Base-by-base conservation (phyloP, 345 rosid genomes). In the Corchorus capsularis region DNA sequence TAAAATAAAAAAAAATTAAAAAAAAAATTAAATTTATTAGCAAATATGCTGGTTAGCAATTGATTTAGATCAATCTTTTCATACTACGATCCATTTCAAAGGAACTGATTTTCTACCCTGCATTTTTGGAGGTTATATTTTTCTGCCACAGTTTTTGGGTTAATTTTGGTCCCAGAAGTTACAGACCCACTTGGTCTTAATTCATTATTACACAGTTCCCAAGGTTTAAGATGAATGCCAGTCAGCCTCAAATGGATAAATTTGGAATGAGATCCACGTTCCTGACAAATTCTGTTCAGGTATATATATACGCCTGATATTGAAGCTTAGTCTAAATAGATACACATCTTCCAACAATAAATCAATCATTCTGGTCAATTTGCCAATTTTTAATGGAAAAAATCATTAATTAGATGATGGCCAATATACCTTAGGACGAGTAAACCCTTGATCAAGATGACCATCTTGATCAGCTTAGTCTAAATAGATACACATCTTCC, bases 361-460 rank as follows among this genome's bases (percentile, higher is more conserved):
- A 13, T 16, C 13, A 39, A 39, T 64, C 69, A 64, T 41, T 6
- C 27, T 17, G 27, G 49, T 10, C 49, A 15, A 41, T 35, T 62
- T 62, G 19, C 15, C 19, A 41, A 35, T 35, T 41, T 43, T 39
- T 39, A 8, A 8, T 17, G 4, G 39, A 43, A 61, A 5, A 27
- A 32, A 62, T 47, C 56, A 61, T 15, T 41, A 61, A 61, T 61
- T 11, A 63, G 50, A 80, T 73, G 47, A 68, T 32, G 79, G 69
- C 70, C 16, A 43, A 76, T 45, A 56, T 82, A 95, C 99, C 99
- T 95, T 93, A 19, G 99, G 93, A 83, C 99, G 99, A 76, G 99
- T 92, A 81, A 93, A 95, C 71, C 99, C 99, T 66, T 83, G 98
- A 82, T 95, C 99, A 83, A 86, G n/a, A n/a, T n/a, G n/a, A n/a